A percentile compares a stretch with the other conserved stretches of the same genome.
phyloP scores from a whole-genome alignment of 495 filamentous ascomycete species.

The Annulohypoxylon moriforme region DNA sequence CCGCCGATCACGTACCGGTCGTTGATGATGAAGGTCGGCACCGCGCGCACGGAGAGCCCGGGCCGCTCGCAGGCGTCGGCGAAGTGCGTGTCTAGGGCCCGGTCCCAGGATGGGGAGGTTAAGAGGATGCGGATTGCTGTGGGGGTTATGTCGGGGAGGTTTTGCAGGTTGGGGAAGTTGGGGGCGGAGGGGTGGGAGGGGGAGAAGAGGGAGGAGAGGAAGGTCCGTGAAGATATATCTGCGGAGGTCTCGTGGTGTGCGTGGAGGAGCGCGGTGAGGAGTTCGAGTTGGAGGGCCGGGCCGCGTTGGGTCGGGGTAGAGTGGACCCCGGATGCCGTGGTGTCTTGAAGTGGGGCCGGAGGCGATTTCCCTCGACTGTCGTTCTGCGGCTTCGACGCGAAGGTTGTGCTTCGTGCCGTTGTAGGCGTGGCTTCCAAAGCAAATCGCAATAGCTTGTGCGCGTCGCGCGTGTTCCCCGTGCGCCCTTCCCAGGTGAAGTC shows the following conservation, averaged over 20 bases:
- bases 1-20: slow-evolving; percentile 74
- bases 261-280: slow-evolving; percentile 74
- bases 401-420: slow-evolving; percentile 29
- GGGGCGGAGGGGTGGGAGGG: slow-evolving; percentile 64
- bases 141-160: slow-evolving; percentile 54
- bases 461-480: slow-evolving; percentile 78
- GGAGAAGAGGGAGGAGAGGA: slow-evolving; percentile 67
- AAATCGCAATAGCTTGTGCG: slow-evolving; percentile 79
- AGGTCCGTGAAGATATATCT: slow-evolving; percentile 74
- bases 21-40: slow-evolving; percentile 81
- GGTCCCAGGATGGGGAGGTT: slow-evolving; percentile 56
- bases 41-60: slow-evolving; percentile 69
- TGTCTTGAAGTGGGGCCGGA: slow-evolving; percentile 19
- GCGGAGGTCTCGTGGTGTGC: slow-evolving; percentile 77
- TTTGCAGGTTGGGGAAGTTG: slow-evolving; percentile 40
- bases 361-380: background rate
- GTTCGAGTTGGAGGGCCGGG: slow-evolving; percentile 65
- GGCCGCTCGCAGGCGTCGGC: slow-evolving; percentile 61
- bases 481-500: slow-evolving; percentile 75
- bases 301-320: slow-evolving; percentile 18
- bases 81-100: slow-evolving; percentile 40
- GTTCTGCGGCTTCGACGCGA: background rate
- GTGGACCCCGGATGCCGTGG: background rate
- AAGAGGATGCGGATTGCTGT: slow-evolving; percentile 70
- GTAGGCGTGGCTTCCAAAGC: slow-evolving; percentile 64